These are phyloP conservation scores for Dalechampia spathulata DNA, from an alignment of 441 rosid species.

Conservation along the genomic window DNA sequence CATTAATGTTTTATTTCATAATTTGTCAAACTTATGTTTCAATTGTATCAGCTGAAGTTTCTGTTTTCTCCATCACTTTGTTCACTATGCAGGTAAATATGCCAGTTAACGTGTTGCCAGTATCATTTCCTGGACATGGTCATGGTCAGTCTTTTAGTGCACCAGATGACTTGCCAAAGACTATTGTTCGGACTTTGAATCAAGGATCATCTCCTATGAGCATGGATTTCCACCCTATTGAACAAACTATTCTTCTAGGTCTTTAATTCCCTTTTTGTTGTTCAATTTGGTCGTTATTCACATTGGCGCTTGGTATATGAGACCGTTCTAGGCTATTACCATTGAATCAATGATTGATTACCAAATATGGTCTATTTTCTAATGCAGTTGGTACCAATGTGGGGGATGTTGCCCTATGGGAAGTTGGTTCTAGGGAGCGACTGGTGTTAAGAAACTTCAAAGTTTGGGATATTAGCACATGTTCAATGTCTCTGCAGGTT, in stretches of 20 bases:
- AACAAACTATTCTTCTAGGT: conserved; percentile 85
- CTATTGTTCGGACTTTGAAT: conserved; percentile 54
- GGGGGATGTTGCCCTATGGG: conserved; percentile 91
- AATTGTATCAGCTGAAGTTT: conserved; percentile 1
- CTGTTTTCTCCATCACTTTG: conserved; percentile 3
- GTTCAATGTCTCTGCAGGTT: conserved; percentile 86
- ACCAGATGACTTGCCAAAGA: conserved; percentile 79
- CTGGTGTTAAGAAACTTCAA: conserved; percentile 66
- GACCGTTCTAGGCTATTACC: background rate
- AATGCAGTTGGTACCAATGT: conserved; percentile 87
- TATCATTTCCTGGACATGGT: conserved; percentile 75
- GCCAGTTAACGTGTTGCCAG: conserved; percentile 77
- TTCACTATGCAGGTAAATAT: conserved; percentile 53
- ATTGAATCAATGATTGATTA: conserved; percentile 15
- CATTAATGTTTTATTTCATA: background rate
- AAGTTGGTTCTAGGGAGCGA: conserved; percentile 76
- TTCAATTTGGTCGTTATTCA: conserved; percentile 11
- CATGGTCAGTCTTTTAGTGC: conserved; percentile 64
- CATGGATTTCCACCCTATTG: conserved; percentile 95
- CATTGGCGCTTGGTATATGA: no score
- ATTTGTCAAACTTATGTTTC: background rate
- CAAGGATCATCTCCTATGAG: conserved; percentile 93
- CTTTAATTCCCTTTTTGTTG: conserved; percentile 10
- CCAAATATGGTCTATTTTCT: conserved; percentile 19
- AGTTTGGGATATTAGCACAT: conserved; percentile 78